Evolutionary conservation across 805 yeast genomes (phyloP).

Genomic region (Diddensiella santjacobensis): DNA sequence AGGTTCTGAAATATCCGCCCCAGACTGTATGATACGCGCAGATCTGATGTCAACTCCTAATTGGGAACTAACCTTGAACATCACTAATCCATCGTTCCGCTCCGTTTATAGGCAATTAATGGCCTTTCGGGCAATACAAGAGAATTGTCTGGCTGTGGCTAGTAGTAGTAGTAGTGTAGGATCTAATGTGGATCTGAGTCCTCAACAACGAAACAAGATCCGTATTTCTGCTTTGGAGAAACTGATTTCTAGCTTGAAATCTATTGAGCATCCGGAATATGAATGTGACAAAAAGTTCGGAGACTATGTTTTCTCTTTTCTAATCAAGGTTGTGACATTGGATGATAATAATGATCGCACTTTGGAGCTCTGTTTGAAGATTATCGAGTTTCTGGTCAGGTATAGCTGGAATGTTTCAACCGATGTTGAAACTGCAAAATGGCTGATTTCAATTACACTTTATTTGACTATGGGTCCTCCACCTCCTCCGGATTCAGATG

Average conservation of each 20-base stretch:
- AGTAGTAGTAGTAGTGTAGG: not conserved
- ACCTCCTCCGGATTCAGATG: slow-evolving; percentile 20
- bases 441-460: slow-evolving; percentile 25
- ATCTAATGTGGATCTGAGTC: not conserved
- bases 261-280: slow-evolving; percentile 10
- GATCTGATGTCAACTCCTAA: no score
- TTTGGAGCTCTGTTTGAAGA: slow-evolving; percentile 43
- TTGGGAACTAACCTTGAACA: no score
- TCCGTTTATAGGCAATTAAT: no score
- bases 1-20: slow-evolving; percentile 2
- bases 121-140: no score
- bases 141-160: not conserved
- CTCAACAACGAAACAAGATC: not conserved
- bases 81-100: no score
- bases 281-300: slow-evolving; percentile 38
- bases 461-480: slow-evolving; percentile 23
- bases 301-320: slow-evolving; percentile 60
- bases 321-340: slow-evolving; percentile 50
- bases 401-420: slow-evolving; percentile 42
- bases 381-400: slow-evolving; percentile 42
- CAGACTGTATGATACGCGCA: slow-evolving; percentile 1
- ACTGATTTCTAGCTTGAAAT: slow-evolving; percentile 13
- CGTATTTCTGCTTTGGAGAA: slow-evolving; percentile 14
- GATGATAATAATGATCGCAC: slow-evolving; percentile 41
- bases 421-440: slow-evolving; percentile 22